Evolutionary conservation across 2,329 filamentous ascomycete genomes (phyloP).

Genomic region (Apiospora hydei): DNA sequence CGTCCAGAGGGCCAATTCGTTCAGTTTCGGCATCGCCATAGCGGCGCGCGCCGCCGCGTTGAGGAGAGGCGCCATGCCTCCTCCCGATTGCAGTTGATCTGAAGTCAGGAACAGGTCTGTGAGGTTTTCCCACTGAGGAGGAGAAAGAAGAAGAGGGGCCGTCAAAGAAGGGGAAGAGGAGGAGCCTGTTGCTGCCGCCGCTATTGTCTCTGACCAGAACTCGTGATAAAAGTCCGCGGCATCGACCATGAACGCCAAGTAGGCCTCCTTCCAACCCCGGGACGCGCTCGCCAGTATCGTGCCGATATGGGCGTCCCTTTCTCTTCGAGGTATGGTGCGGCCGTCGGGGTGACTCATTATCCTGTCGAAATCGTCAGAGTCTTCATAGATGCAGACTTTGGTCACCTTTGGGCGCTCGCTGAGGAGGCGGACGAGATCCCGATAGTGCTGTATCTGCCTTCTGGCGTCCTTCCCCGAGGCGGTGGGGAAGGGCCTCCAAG

Average conservation of each 20-base stretch:
- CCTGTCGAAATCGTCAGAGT: background rate
- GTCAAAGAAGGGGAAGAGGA: too few species aligned
- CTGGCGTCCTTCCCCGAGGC: background rate
- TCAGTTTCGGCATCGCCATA: background rate
- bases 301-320: background rate
- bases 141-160: too few species aligned
- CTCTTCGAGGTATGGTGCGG: too few species aligned
- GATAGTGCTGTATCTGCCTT: background rate
- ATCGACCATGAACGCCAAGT: background rate
- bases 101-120: background rate
- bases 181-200: too few species aligned
- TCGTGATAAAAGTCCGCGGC: background rate
- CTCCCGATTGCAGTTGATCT: background rate
- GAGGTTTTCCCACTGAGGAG: background rate
- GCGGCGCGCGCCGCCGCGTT: background rate
- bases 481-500: background rate
- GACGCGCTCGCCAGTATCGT: background rate
- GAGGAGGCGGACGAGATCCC: background rate
- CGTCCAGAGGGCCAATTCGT: background rate
- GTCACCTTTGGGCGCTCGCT: background rate
- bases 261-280: too few species aligned
- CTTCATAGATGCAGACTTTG: background rate
- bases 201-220: background rate
- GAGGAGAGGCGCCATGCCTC: background rate
- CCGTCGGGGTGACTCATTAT: background rate